Percentiles rank a stretch among this genome's conserved stretches.
phyloP scores from a whole-genome alignment of 768 basidiomycete genomes.

The Asterophora lycoperdoides region DNA sequence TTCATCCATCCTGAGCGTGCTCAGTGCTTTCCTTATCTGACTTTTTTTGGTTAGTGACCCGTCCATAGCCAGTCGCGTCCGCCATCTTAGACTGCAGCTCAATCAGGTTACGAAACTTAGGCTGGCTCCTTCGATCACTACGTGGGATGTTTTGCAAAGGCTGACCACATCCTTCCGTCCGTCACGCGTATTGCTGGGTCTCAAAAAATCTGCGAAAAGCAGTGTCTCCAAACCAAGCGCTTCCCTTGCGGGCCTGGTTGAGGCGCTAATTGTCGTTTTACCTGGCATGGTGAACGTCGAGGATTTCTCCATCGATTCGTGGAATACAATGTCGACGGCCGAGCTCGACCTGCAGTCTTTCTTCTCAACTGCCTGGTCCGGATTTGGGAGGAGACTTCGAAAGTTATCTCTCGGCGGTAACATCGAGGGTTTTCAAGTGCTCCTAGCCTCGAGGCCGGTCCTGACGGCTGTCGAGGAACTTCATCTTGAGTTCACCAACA shows the following conservation, averaged over 20 bases:
- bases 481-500: conserved; percentile 36
- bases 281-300: conserved; percentile 30
- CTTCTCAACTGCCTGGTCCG: conserved; percentile 34
- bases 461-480: conserved; percentile 31
- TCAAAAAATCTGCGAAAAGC: not conserved
- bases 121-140: not conserved
- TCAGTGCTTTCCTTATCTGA: too few species aligned
- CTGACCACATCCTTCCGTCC: conserved; percentile 1
- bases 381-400: conserved; percentile 34
- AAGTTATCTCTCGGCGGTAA: conserved; percentile 35
- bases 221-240: not conserved
- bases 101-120: conserved; percentile 6
- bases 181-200: conserved; percentile 12
- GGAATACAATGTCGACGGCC: conserved; percentile 29
- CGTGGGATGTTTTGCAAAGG: not conserved
- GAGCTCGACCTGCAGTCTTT: conserved; percentile 29
- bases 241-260: conserved; percentile 25
- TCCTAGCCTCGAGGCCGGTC: conserved; percentile 30
- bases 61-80: conserved; percentile 16
- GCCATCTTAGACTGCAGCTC: conserved; percentile 13
- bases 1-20: not conserved
- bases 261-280: conserved; percentile 26
- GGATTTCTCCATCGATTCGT: conserved; percentile 36
- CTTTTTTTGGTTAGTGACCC: conserved; percentile 19
- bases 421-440: conserved; percentile 29